Base-by-base conservation (phyloP, 2,329 filamentous ascomycete species). In the Cytospora chrysosperma region DNA sequence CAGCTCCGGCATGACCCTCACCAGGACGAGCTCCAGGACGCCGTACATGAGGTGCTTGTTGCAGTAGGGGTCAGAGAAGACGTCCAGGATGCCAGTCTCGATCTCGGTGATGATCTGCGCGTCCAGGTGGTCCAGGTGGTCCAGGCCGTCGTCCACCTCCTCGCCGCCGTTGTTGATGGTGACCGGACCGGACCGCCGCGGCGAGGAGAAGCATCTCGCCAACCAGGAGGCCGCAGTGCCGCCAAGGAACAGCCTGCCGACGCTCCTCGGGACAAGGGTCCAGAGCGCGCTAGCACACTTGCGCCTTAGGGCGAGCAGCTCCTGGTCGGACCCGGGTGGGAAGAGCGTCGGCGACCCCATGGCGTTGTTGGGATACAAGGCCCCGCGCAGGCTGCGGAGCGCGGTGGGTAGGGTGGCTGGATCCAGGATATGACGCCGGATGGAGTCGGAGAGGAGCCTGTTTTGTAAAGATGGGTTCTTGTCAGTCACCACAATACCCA, bases 11-110 rank as follows among this genome's bases (percentile, higher is more conserved):
- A 97, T 85, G 66, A 98, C 76, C 68, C 89, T 86, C 62, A 92
- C 85, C n/a, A 97, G 80, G 2, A 97, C 74, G 63, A 94, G 77
- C 77, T 99, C 95, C 37, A 98, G 78, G 55, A 95, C 81, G 52
- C 86, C 82, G 72, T 96, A 97, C 69, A 97, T 79, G 34, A 98
- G 79, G 77, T 97, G 93, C 78, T 93, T 96, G 77, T 99, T 99
- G 77, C 93, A 89, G 77, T 97, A 97, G 58, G 84, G 81, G 75
- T 97, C 93, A 19, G 85, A 85, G 68, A 97, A 88, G 43, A 93
- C 80, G 70, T 90, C 86, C 54, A 98, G 80, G 53, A 93, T 79
- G 28, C 84, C 77, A 66, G 82, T 78, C 71, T 88, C 85, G 67
- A 92, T 82, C 69, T 88, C 83, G 65, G 78, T 75, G 52, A 86